Conservation (phyloP, 345 rosid genomes). For the Melaleuca alternifolia region DNA sequence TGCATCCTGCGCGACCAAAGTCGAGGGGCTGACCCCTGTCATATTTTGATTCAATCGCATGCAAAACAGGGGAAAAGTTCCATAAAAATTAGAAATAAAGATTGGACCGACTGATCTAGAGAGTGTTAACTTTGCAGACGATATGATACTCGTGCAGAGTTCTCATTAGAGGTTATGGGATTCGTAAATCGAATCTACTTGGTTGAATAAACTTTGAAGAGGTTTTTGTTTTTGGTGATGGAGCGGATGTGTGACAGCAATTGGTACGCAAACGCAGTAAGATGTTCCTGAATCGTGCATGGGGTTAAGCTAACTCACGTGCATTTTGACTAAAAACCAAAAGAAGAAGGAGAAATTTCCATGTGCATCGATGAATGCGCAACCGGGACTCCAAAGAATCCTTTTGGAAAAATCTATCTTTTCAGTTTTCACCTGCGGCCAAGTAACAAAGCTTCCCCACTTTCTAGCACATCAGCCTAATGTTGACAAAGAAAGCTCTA, state of each 20-base stretch:
- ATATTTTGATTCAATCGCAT: not conserved
- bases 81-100: too few relatives aligned
- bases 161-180: not conserved
- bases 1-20: not conserved
- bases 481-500: not conserved
- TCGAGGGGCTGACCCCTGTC: not conserved
- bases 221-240: not conserved
- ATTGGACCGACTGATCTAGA: too few relatives aligned
- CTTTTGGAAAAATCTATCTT: not conserved
- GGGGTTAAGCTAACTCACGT: not conserved
- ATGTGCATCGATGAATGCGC: not conserved
- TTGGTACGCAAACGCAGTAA: not conserved
- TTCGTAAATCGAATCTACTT: not conserved
- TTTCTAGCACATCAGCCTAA: not conserved
- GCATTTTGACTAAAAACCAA: too few relatives aligned
- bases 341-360: not conserved
- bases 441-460: not conserved
- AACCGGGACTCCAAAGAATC: not conserved
- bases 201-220: not conserved
- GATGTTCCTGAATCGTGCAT: not conserved
- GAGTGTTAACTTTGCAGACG: not conserved
- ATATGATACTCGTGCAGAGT: not conserved
- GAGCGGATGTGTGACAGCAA: not conserved
- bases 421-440: not conserved
- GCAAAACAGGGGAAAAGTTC: not conserved